These are phyloP conservation scores for Starmerella floricola DNA, from an alignment of 805 yeast species.

Conservation along the genomic window DNA sequence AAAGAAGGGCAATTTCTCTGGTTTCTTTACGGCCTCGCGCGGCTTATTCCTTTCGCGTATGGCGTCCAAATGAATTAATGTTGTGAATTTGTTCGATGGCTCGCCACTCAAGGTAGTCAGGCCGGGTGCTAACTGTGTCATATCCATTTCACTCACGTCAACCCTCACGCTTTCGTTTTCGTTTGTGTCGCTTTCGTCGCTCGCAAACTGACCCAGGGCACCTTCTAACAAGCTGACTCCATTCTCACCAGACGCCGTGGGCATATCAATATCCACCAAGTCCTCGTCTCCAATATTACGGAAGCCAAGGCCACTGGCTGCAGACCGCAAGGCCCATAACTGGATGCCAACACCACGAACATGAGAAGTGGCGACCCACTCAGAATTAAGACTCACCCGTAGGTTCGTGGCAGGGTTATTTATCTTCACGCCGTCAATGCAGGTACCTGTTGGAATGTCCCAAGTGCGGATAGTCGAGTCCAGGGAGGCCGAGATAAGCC, in stretches of 20 bases:
- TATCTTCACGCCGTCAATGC: slow-evolving; percentile 80
- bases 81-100: slow-evolving; percentile 67
- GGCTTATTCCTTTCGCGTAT: slow-evolving; percentile 85
- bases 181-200: slow-evolving; percentile 28
- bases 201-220: slow-evolving; percentile 32
- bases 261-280: slow-evolving; percentile 40
- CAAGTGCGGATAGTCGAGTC: slow-evolving; percentile 88
- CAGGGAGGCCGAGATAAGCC: slow-evolving; percentile 73
- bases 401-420: slow-evolving; percentile 71
- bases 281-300: slow-evolving; percentile 67
- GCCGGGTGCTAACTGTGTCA: slow-evolving; percentile 43
- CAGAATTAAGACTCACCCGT: slow-evolving; percentile 76
- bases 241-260: slow-evolving; percentile 69
- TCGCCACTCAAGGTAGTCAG: slow-evolving; percentile 63
- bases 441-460: slow-evolving; percentile 95
- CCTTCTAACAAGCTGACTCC: slow-evolving; percentile 64
- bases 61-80: slow-evolving; percentile 67
- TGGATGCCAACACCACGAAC: slow-evolving; percentile 81
- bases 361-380: slow-evolving; percentile 82
- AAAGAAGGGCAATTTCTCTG: slow-evolving; percentile 74
- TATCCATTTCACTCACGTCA: slow-evolving; percentile 26
- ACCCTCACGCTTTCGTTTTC: slow-evolving; percentile 27
- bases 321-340: slow-evolving; percentile 85
- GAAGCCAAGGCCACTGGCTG: slow-evolving; percentile 57
- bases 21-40: slow-evolving; percentile 71